These are phyloP conservation scores for Sporothrix brunneoviolacea DNA, from an alignment of 2,329 filamentous ascomycete genomes.

Conservation along the genomic window DNA sequence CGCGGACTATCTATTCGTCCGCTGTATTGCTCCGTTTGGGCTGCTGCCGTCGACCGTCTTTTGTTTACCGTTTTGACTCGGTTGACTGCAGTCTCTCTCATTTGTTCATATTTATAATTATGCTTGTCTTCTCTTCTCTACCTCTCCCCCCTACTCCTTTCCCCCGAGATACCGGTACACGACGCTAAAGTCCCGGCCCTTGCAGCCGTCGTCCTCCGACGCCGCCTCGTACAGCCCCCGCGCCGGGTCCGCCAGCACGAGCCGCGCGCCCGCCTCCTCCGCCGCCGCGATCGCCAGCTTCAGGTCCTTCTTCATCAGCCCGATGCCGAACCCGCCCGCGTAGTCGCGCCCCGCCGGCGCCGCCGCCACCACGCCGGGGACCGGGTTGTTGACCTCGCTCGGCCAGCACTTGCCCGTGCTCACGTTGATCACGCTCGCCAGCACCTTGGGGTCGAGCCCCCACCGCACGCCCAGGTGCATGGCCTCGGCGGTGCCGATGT, in stretches of 20 bases:
- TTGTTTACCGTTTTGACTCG: no score
- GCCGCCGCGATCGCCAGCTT: slow-evolving; percentile 67
- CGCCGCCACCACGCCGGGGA: slow-evolving; percentile 71
- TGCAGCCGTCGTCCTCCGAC: slow-evolving; percentile 53
- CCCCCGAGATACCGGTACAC: slow-evolving; percentile 66
- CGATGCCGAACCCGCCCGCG: slow-evolving; percentile 67
- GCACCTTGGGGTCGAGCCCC: slow-evolving; percentile 54
- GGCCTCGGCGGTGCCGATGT: slow-evolving; percentile 63
- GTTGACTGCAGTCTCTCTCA: background rate
- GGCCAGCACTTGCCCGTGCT: slow-evolving; percentile 96
- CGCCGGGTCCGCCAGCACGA: slow-evolving; percentile 59
- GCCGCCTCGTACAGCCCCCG: slow-evolving; percentile 61
- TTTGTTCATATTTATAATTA: background rate
- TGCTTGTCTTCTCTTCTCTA: background rate
- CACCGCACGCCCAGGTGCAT: slow-evolving; percentile 59
- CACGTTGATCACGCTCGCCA: slow-evolving; percentile 84
- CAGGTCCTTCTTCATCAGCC: slow-evolving; percentile 76
- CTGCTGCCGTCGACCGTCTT: no score
- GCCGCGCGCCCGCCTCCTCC: slow-evolving; percentile 55
- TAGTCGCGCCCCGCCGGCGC: slow-evolving; percentile 74
- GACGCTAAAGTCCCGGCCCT: slow-evolving; percentile 73
- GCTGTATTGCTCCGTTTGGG: no score
- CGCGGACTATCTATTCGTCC: no score
- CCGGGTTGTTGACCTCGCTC: slow-evolving; percentile 91
- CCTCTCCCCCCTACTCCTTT: slow-evolving; percentile 31